phyloP scores from a whole-genome alignment of 1,284 basidiomycete species.

The Peniophora sp. region DNA sequence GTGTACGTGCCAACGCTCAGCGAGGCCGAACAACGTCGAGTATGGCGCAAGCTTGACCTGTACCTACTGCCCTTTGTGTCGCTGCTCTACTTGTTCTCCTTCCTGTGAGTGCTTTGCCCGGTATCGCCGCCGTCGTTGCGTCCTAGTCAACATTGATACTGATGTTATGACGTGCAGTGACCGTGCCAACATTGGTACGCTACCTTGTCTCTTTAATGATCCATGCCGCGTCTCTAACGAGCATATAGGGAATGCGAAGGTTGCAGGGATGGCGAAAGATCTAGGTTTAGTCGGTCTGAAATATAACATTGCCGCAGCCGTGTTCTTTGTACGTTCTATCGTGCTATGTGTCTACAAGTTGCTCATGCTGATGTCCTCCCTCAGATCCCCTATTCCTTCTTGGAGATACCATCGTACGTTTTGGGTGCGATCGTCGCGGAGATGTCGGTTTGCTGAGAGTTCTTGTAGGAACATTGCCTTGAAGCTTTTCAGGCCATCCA shows the following conservation, averaged over 20 bases:
- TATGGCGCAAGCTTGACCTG: neutral
- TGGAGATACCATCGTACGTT: slow-evolving; percentile 13
- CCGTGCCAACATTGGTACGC: slow-evolving; percentile 25
- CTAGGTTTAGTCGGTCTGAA: slow-evolving; percentile 13
- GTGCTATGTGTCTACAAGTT: neutral
- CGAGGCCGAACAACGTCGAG: neutral
- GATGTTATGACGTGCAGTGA: slow-evolving; percentile 18
- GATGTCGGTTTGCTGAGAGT: neutral
- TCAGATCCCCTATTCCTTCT: slow-evolving; percentile 13
- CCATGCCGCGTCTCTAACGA: neutral
- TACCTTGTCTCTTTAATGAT: neutral
- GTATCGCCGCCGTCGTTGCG: too few species aligned
- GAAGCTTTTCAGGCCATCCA: slow-evolving; percentile 11
- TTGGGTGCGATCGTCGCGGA: neutral
- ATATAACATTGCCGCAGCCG: slow-evolving; percentile 15
- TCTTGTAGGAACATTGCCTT: slow-evolving; percentile 11
- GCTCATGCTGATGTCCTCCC: neutral
- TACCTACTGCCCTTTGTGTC: neutral
- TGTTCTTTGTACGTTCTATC: slow-evolving; percentile 9
- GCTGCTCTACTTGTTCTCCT: slow-evolving; percentile 43
- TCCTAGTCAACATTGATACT: too few species aligned
- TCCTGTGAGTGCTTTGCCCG: slow-evolving; percentile 31
- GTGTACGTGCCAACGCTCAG: neutral
- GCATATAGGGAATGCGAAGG: slow-evolving; percentile 13
- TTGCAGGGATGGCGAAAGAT: slow-evolving; percentile 15